Base-by-base conservation (phyloP, 2,329 filamentous ascomycete genomes). In the Incumbomyces lentus region DNA sequence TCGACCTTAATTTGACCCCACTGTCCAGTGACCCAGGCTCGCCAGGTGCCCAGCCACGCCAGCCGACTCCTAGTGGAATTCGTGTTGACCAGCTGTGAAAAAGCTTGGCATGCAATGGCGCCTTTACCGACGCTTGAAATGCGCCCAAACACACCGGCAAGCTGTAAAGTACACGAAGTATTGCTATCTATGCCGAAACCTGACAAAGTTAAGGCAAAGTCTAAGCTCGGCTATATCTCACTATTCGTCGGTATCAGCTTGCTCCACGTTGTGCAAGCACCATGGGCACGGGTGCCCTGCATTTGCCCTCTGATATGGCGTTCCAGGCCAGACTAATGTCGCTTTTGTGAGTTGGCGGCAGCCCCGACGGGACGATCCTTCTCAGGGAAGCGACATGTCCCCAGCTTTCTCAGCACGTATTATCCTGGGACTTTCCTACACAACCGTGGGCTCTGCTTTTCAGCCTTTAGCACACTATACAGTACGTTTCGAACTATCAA, bases 331-430 rank as follows among this genome's bases (percentile, higher is more conserved):
- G 18, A 18, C 33, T 44, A 37, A 37, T 36, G 41, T 14, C 16
- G 34, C 42, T 6, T 33, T 30, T 18, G n/a, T 17, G 40, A 32
- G 13, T 11, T 14, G 12, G 8, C n/a, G 12, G n/a, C 12, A 13
- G 30, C 11, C 8, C 40, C 26, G 40, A 42, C 31, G 40, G 40
- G 29, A 42, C 40, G 40, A 32, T 33, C 40, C 30, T 42, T 42
- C 40, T 18, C 12, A 32, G 26, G 17, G 17, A 14, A 26, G 22
- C 4, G 14, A 16, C n/a, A 17, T 32, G 26, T 33, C 40, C 40
- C 16, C 26, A 13, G 17, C 40, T 35, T 17, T 4, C 12, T 33
- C 26, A n/a, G 16, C 40, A 42, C 30, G 6, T 40, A 40, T 16
- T 40, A 22, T 40, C 13, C 13, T 29, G 12, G 17, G 38, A 13